These are phyloP conservation scores for Echium plantagineum DNA, from an alignment of 257 asterid species.

Conservation along the genomic window DNA sequence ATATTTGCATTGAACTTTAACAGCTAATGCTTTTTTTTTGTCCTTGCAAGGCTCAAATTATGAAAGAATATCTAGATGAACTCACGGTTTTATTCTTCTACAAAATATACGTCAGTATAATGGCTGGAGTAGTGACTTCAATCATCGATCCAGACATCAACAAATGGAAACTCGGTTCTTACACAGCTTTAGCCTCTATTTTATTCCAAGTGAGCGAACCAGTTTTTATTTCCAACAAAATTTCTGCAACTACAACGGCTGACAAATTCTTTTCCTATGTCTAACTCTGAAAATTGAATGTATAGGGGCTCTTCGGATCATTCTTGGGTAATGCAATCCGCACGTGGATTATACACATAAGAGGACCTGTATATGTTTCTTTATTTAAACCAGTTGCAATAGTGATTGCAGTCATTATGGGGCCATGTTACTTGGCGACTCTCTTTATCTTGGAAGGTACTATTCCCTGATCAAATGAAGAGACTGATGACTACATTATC, in stretches of 20 bases:
- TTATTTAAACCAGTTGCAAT: conserved; percentile 38
- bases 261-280: not conserved
- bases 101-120: conserved; percentile 54
- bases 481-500: not conserved
- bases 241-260: not conserved
- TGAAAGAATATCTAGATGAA: conserved; percentile 62
- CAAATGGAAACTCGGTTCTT: conserved; percentile 49
- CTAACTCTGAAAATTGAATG: not conserved
- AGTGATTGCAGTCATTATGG: conserved; percentile 37
- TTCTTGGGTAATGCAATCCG: conserved; percentile 10
- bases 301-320: conserved; percentile 40
- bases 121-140: conserved; percentile 56
- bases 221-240: not conserved
- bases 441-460: conserved; percentile 45
- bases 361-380: conserved; percentile 45
- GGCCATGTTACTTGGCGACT: conserved; percentile 38
- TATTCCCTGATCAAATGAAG: not conserved
- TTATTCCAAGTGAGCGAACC: conserved; percentile 56
- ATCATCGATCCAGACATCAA: conserved; percentile 42
- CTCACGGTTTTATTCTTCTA: conserved; percentile 50
- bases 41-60: conserved; percentile 51
- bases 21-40: not conserved
- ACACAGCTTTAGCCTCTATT: conserved; percentile 49
- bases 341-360: conserved; percentile 35
- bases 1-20: no score